A percentile compares a stretch with the other conserved stretches of the same genome.
These are phyloP conservation scores for Chrysanthemum seticuspe DNA, from an alignment of 129 eudicot genomes.

Conservation along the genomic window DNA sequence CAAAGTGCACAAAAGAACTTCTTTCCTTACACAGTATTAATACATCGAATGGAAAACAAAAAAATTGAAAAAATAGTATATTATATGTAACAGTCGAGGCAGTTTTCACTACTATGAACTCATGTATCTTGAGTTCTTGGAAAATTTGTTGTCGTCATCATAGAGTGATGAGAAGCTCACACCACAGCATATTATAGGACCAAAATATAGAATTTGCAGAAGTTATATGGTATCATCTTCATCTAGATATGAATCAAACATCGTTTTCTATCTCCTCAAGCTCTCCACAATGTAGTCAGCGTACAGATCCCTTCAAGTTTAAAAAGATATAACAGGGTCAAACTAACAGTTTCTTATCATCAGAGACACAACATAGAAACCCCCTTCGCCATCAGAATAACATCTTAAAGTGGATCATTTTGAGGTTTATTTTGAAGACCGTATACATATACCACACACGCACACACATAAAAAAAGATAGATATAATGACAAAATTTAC, in stretches of 20 bases:
- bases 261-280: constrained; percentile 63
- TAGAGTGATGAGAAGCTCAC: constrained; percentile 15
- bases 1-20: constrained; percentile 16
- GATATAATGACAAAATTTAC: no score
- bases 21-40: constrained; percentile 21
- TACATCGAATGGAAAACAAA: constrained; percentile 17
- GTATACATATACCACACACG: background rate
- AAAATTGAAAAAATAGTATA: constrained; percentile 19
- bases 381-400: background rate
- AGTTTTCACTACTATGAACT: constrained; percentile 22
- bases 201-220: constrained; percentile 16
- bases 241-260: background rate
- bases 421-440: background rate
- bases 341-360: background rate
- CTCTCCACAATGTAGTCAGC: constrained; percentile 89
- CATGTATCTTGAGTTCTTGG: constrained; percentile 15
- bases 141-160: constrained; percentile 4
- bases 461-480: background rate
- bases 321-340: constrained; percentile 4
- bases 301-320: constrained; percentile 69
- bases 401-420: background rate
- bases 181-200: constrained; percentile 19
- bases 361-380: background rate
- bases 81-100: constrained; percentile 12
- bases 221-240: constrained; percentile 20